Evolutionary conservation across 768 basidiomycete genomes (phyloP).

Genomic region (Agaricus subrufescens): DNA sequence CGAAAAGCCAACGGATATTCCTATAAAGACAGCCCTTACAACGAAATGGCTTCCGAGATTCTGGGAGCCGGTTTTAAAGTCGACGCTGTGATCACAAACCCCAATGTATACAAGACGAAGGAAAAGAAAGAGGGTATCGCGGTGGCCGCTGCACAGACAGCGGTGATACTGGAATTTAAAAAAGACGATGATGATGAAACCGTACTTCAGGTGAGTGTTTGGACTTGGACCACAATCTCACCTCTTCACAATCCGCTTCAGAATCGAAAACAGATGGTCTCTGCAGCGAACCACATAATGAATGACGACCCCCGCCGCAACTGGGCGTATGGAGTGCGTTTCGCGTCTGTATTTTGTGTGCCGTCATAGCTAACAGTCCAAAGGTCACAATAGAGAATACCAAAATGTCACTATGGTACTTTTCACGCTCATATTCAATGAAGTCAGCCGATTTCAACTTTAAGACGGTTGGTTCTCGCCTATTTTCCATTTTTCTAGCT

Average conservation of each 20-base stretch:
- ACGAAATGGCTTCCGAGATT: neutral
- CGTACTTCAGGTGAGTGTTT: neutral
- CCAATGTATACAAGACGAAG: neutral
- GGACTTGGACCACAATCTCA: neutral
- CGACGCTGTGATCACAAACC: neutral
- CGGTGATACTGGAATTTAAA: neutral
- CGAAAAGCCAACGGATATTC: neutral
- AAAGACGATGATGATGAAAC: neutral
- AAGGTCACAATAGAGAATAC: slow-evolving; percentile 10
- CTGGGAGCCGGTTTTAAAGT: neutral
- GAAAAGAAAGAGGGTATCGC: neutral
- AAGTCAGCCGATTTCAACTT: slow-evolving; percentile 4
- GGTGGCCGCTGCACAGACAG: neutral
- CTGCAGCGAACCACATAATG: neutral
- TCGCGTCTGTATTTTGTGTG: no score
- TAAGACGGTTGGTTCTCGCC: neutral
- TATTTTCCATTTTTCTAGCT: neutral
- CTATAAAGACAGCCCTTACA: neutral
- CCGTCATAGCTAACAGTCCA: neutral
- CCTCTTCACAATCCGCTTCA: neutral
- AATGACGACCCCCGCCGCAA: neutral
- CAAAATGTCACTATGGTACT: slow-evolving; percentile 7
- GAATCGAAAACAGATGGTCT: neutral
- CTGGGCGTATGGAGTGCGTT: slow-evolving; percentile 3
- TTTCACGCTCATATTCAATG: slow-evolving; percentile 8